Evolutionary conservation across 768 basidiomycete genomes (phyloP).

Genomic region (Psilocybe cyanescens): DNA sequence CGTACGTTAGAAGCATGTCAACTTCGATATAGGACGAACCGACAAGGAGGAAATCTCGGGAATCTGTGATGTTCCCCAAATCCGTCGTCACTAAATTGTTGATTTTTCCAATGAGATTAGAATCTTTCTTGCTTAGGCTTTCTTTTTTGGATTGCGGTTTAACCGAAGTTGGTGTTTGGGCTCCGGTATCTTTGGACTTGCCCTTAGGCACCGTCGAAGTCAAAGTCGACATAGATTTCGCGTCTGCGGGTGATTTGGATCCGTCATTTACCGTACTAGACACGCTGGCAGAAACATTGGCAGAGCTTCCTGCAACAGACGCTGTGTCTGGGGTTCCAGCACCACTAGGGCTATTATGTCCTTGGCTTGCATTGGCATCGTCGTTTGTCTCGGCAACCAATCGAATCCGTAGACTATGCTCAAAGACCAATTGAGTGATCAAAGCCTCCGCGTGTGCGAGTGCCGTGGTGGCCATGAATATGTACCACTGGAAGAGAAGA

Average conservation of each 20-base stretch:
- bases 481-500: conserved; percentile 58
- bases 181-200: background rate
- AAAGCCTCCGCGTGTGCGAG: conserved; percentile 42
- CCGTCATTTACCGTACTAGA: background rate
- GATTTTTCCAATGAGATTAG: conserved; percentile 10
- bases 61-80: conserved; percentile 14
- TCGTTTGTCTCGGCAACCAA: conserved; percentile 44
- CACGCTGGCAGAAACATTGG: background rate
- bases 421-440: conserved; percentile 43
- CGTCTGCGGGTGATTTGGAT: background rate
- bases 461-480: conserved; percentile 51
- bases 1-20: background rate
- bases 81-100: conserved; percentile 22
- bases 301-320: background rate
- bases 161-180: background rate
- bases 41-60: conserved; percentile 12
- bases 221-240: background rate
- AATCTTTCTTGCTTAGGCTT: conserved; percentile 22
- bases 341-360: too few species aligned
- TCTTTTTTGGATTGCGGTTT: background rate
- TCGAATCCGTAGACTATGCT: conserved; percentile 60
- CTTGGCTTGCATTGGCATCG: background rate
- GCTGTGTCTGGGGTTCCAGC: background rate
- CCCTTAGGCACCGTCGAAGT: background rate
- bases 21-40: conserved; percentile 3